Base-by-base conservation (phyloP, 1,284 basidiomycete species). In the Puccinia hordei region DNA sequence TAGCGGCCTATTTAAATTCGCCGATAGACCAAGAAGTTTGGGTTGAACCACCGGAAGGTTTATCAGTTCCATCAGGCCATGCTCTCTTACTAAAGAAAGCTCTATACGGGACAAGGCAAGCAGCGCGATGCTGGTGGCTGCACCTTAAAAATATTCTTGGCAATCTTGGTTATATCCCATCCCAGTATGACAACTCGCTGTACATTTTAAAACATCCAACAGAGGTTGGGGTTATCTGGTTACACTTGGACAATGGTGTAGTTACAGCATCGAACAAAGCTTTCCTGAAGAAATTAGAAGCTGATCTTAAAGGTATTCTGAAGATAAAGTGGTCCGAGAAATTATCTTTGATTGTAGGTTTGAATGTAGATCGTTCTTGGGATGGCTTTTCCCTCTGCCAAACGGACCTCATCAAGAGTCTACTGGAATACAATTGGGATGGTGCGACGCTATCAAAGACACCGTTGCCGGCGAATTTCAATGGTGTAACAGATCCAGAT, bases 261-360 rank as follows among this genome's bases (percentile, higher is more conserved):
- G 41, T 76, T 1, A 66, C 61, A 2, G 46, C 38, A 10, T 63
- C 57, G 22, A 66, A 33, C 51, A 24, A 27, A 19, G n/a, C 17
- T 5, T 9, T 76, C 2, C 49, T 76, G 4, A 76, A 65, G 19
- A 12, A 49, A 8, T 27, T 76, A 15, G 59, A 63, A 9, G 15
- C 5, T 10, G 33, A 63, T 12, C 24, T 76, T 9, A 35, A 15
- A 15, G 61, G 38, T 22, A 10, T 27, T 12, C 35, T 76, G 24
- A 76, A 76, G n/a, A 65, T 76, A 3, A 76, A 59, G 27, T 76
- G 74, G 74, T 30, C 13, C 17, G 27, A 76, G 1, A 13, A 33
- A 22, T 35, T 66, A 15, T 22, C n/a, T 17, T 30, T n/a, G 10
- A 73, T 73, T 55, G 49, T 73, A 24, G 74, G 74, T 1, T 13